These are phyloP conservation scores for Margaritispora aquatica DNA, from an alignment of 495 filamentous ascomycete species.

Conservation along the genomic window DNA sequence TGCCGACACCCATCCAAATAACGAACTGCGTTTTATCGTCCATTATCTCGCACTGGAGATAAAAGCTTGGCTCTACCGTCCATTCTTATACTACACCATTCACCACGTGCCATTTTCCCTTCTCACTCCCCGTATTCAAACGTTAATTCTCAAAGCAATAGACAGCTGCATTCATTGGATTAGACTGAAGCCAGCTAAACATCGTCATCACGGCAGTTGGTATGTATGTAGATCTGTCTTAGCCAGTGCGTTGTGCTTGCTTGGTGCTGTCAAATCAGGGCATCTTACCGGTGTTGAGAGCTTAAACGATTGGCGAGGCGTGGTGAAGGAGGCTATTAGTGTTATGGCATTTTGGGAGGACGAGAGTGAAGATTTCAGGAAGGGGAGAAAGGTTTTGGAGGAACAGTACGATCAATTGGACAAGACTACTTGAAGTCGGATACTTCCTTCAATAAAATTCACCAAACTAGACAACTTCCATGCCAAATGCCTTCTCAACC, in stretches of 20 bases:
- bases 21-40: neutral
- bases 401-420: no score
- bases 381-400: neutral
- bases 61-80: constrained; percentile 4
- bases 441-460: no score
- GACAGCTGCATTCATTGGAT: neutral
- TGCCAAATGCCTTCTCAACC: no score
- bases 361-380: neutral
- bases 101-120: neutral
- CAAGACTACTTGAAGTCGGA: no score
- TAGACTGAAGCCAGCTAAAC: neutral
- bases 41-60: neutral
- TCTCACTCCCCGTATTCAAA: neutral
- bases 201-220: neutral
- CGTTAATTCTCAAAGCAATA: neutral
- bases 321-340: neutral
- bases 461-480: no score
- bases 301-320: neutral
- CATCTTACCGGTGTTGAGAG: neutral
- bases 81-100: neutral
- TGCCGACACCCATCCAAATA: neutral
- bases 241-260: neutral
- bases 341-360: neutral
- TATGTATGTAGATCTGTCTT: neutral
- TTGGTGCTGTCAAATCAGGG: neutral